phyloP scores from a whole-genome alignment of 2,329 filamentous ascomycete species.

The Xylariales sp. region DNA sequence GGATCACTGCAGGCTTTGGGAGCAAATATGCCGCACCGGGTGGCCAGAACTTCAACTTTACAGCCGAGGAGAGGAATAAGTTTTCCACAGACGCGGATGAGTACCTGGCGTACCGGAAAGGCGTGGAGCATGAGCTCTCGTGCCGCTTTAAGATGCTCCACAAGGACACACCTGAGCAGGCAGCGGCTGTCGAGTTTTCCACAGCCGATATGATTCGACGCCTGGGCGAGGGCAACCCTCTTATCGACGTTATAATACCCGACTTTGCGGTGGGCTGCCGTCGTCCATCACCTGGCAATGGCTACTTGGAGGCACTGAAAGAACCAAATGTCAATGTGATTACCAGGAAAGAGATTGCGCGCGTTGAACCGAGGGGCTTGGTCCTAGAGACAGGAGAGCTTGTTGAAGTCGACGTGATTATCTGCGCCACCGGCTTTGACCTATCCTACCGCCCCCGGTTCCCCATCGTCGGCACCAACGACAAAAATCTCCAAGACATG shows the following conservation, averaged over 20 bases:
- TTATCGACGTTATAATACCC: neutral
- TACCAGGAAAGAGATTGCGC: neutral
- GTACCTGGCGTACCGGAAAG: neutral
- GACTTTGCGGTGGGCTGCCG: neutral
- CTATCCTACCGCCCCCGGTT: neutral
- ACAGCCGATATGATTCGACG: neutral
- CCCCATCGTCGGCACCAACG: constrained; percentile 1
- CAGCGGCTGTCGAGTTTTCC: neutral
- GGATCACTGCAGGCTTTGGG: neutral
- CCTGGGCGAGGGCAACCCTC: neutral
- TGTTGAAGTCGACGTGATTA: neutral
- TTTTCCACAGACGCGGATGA: neutral
- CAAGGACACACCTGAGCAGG: neutral
- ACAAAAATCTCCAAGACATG: neutral
- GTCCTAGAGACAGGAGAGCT: neutral
- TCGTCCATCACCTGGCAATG: neutral
- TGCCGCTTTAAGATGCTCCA: neutral
- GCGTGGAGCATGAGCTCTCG: neutral
- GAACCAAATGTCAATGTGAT: neutral
- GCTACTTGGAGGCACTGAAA: neutral
- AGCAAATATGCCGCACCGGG: neutral
- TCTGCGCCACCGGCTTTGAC: constrained; percentile 1
- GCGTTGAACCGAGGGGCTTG: neutral
- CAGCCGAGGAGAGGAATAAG: neutral
- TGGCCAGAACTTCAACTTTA: neutral